These are phyloP conservation scores for Tephrocybe sp. DNA, from an alignment of 768 basidiomycete species.

Conservation along the genomic window DNA sequence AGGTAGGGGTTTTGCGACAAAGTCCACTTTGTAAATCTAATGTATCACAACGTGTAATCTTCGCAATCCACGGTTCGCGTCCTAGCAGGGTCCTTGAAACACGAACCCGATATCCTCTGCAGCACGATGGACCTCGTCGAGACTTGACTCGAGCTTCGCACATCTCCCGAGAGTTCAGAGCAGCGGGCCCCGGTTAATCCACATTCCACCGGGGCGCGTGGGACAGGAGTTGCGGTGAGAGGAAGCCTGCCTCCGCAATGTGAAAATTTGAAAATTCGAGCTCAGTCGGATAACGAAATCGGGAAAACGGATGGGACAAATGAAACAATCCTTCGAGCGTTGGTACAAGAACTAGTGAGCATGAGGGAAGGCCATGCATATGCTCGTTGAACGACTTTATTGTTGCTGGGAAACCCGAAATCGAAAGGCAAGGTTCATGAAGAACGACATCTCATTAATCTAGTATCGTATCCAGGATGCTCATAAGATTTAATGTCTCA, in stretches of 20 bases:
- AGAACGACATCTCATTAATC: slow-evolving; percentile 64
- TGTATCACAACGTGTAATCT: slow-evolving; percentile 69
- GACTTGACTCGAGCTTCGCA: slow-evolving; percentile 55
- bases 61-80: slow-evolving; percentile 57
- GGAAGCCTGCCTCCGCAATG: slow-evolving; percentile 60
- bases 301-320: slow-evolving; percentile 57
- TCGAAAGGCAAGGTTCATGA: slow-evolving; percentile 62
- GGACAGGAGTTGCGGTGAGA: slow-evolving; percentile 33
- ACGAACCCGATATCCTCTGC: slow-evolving; percentile 57
- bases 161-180: slow-evolving; percentile 60
- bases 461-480: slow-evolving; percentile 50
- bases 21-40: slow-evolving; percentile 68
- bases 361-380: slow-evolving; percentile 56
- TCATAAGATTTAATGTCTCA: slow-evolving; percentile 5
- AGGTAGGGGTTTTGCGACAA: too few relatives aligned
- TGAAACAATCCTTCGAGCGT: slow-evolving; percentile 43
- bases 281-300: slow-evolving; percentile 56
- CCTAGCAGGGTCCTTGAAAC: slow-evolving; percentile 25
- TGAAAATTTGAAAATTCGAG: slow-evolving; percentile 38
- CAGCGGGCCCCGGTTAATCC: slow-evolving; percentile 74
- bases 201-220: slow-evolving; percentile 56
- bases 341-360: slow-evolving; percentile 75
- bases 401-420: slow-evolving; percentile 53
- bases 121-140: slow-evolving; percentile 60
- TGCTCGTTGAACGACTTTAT: slow-evolving; percentile 47